Evolutionary conservation across 192 early-diverging fungal species (phyloP).

Genomic region (Coemansia sp.): DNA sequence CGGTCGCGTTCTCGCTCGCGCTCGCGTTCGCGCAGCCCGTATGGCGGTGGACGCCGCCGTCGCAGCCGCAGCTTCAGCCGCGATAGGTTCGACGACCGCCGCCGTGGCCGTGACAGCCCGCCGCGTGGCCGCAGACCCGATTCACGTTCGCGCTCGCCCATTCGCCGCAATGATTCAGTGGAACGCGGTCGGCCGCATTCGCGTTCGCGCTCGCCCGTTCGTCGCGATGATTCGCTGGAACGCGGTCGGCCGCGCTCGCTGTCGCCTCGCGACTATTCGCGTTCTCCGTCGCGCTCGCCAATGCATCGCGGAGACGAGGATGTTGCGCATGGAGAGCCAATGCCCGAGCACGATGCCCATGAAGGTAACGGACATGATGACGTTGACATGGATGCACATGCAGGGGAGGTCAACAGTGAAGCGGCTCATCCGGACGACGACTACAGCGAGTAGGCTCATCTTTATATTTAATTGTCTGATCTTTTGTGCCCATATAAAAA

Average conservation of each 20-base stretch:
- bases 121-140: constrained; percentile 15
- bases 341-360: constrained; percentile 15
- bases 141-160: constrained; percentile 32
- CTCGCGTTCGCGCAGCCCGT: constrained; percentile 37
- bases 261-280: constrained; percentile 9
- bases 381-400: constrained; percentile 3
- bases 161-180: constrained; percentile 6
- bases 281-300: constrained; percentile 6
- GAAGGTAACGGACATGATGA: constrained; percentile 11
- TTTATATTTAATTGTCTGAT: neutral
- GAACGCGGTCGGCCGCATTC: constrained; percentile 6
- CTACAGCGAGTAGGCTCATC: constrained; percentile 3
- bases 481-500: neutral
- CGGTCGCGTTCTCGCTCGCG: constrained; percentile 18
- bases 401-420: neutral
- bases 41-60: constrained; percentile 13
- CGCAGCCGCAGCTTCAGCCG: constrained; percentile 14
- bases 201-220: constrained; percentile 20
- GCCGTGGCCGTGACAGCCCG: constrained; percentile 6
- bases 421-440: constrained; percentile 10
- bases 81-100: constrained; percentile 14
- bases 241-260: constrained; percentile 6
- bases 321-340: constrained; percentile 12
- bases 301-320: neutral
- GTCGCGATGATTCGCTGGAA: constrained; percentile 10